Percentiles rank a stretch among this genome's conserved stretches.
Conservation (phyloP, 371 early-diverging fungal genomes). For the Apophysomyces elegans region DNA sequence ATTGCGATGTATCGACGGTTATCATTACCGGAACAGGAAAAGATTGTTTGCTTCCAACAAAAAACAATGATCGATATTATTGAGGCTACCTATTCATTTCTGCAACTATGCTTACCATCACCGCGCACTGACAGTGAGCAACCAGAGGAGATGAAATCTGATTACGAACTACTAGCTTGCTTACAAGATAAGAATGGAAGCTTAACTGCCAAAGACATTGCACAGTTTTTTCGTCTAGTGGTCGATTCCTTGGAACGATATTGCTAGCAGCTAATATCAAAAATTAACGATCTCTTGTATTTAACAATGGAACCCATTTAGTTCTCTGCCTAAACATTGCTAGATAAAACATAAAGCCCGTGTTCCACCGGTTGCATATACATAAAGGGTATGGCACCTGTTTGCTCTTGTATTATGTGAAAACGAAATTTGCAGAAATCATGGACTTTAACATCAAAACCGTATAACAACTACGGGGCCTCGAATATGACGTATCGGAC, state of each 20-base stretch:
- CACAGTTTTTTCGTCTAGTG: background rate
- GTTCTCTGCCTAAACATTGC: too few relatives aligned
- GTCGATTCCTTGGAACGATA: conserved; percentile 1
- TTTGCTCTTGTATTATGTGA: too few relatives aligned
- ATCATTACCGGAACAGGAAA: background rate
- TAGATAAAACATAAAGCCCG: too few relatives aligned
- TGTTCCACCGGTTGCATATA: too few relatives aligned
- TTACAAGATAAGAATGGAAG: background rate
- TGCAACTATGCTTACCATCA: background rate
- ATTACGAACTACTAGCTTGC: background rate
- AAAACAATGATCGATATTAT: background rate
- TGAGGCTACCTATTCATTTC: background rate
- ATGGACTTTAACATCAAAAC: too few relatives aligned
- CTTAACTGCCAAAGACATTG: background rate
- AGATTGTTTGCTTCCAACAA: background rate
- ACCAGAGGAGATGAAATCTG: background rate
- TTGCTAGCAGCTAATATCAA: background rate
- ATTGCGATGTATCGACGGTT: conserved; percentile 18
- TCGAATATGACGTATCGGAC: too few relatives aligned
- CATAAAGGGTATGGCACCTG: too few relatives aligned
- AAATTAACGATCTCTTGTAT: too few relatives aligned
- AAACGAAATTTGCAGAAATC: too few relatives aligned
- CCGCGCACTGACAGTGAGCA: background rate
- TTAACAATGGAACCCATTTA: too few relatives aligned
- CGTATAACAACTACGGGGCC: too few relatives aligned